Evolutionary conservation across 2,329 filamentous ascomycete genomes (phyloP), one percentile per base, ranked within the genome.

Genomic region (Exophiala bonariae): DNA sequence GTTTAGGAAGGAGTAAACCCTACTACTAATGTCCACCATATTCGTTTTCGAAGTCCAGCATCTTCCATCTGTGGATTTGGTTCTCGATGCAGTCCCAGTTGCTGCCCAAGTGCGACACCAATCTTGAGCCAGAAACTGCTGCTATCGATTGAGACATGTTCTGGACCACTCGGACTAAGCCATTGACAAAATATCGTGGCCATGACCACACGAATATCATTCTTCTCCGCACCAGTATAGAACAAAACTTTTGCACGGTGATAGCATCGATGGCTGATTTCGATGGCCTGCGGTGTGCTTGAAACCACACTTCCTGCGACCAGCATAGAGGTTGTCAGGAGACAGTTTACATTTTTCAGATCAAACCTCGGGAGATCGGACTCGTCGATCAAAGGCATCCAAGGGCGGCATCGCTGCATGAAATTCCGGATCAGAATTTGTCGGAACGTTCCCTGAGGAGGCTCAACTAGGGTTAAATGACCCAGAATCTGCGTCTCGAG

Each of bases 21-120:
- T 41, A 69, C 67, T 33, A 68, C 67, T 14, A 73, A 52, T 14
- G 67, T 69, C 70, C 70, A 73, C 70, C 69, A 73, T 7, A 73
- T 58, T 37, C 69, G 60, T 41, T 64, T 65, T 38, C 70, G 60
- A 9, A 71, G 47, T 4, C 62, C 40, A 9, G 44, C 50, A 43
- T 56, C 65, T 18, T 59, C 52, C 39, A 62, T 64, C 3, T 57
- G 57, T 3, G 54, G 55, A 14, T 48, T 44, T 2, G 70, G 69
- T 41, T 74, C 69, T 32, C 66, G 64, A 48, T 73, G 70, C n/a
- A 74, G 57, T 3, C 71, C 70, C 45, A 72, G 62, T 44, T 73
- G 70, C 57, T 72, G 70, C 2, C 69, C 69, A 19, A 74, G 54
- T 2, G 68, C 69, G 16, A 69, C 65, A 30, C 67, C 67, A 19